Base-by-base conservation (phyloP, 2,329 filamentous ascomycete species). In the Cercospora beticola region DNA sequence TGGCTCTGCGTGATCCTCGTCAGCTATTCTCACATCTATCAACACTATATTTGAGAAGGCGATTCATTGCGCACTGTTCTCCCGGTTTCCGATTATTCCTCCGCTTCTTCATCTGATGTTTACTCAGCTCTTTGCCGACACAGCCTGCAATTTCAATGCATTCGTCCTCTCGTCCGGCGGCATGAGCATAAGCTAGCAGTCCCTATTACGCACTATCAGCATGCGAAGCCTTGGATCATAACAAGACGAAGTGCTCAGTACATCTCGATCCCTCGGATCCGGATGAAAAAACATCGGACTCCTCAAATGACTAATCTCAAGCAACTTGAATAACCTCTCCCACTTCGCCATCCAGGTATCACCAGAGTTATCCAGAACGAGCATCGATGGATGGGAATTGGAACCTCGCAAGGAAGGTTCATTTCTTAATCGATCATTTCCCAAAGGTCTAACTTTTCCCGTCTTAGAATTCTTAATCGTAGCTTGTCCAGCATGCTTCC, bases 281-380 rank as follows among this genome's bases (percentile, higher is more conserved):
- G 92, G 84, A 75, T 95, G 92, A 81, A 93, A 94, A 75, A 94
- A 91, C 89, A 94, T 91, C 0, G 91, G 92, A 72, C 90, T 93
- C 16, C 92, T 85, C 46, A 95, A 81, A 74, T 93, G 87, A 1
- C 86, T 83, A 58, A 94, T 94, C 60, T 89, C 86, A 56, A 92
- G 87, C 2, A 85, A 86, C 33, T 84, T 82, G 79, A 94, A 94
- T 3, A 90, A 84, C 14, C 83, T 81, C 56, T 91, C 87, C 92
- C 92, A 94, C 49, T 87, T 84, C 9, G 85, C 80, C 83, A 94
- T 87, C 91, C 91, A 94, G 56, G 81, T 75, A 59, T 85, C 80
- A 0, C 86, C 86, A 0, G 86, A 86, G 1, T 86, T 86, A 74
- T 94, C 92, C 0, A 95, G 81, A 0, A 94, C 89, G 0, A 90